These are phyloP conservation scores for Blastocystis sp. DNA, from an alignment of 352 stramenopile genomes.

Conservation along the genomic window DNA sequence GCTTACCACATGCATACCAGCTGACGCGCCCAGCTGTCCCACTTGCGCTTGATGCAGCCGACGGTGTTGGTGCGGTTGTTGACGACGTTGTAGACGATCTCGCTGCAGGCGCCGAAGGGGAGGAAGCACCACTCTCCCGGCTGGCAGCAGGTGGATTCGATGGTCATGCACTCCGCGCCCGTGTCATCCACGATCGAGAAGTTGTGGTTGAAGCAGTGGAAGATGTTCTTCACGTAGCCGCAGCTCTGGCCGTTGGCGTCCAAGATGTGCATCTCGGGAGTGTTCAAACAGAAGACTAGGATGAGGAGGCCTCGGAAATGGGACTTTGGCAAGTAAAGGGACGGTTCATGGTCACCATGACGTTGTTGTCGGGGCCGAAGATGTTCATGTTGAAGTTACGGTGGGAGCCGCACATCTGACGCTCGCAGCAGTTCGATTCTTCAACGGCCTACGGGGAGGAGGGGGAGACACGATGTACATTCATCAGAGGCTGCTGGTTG, in stretches of 20 bases:
- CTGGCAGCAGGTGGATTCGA: background rate
- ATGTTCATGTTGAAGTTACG: slow-evolving; percentile 43
- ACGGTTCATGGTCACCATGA: slow-evolving; percentile 47
- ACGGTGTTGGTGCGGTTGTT: background rate
- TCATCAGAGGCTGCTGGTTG: slow-evolving; percentile 36
- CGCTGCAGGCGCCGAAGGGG: background rate
- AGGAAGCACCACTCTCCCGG: slow-evolving; percentile 25
- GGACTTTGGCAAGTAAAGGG: slow-evolving; percentile 51
- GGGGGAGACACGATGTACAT: background rate
- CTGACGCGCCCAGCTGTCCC: slow-evolving; percentile 4
- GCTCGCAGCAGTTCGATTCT: slow-evolving; percentile 18
- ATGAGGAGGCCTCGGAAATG: background rate
- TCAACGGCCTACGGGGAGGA: slow-evolving; percentile 19
- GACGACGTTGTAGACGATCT: slow-evolving; percentile 18
- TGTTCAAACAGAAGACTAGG: slow-evolving; percentile 31
- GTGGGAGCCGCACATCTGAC: slow-evolving; percentile 25
- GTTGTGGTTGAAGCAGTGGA: slow-evolving; percentile 31
- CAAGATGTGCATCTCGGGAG: slow-evolving; percentile 34
- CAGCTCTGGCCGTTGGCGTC: slow-evolving; percentile 18
- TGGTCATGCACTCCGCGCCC: background rate
- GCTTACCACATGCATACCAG: background rate
- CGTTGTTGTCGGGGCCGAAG: background rate
- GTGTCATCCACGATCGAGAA: slow-evolving; percentile 29
- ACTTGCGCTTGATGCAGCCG: background rate
- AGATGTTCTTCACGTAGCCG: slow-evolving; percentile 32